A percentile compares a stretch with the other conserved stretches of the same genome.
These are phyloP conservation scores for Wickerhamomyces chaumierensis DNA, from an alignment of 805 yeast species.

Conservation along the genomic window DNA sequence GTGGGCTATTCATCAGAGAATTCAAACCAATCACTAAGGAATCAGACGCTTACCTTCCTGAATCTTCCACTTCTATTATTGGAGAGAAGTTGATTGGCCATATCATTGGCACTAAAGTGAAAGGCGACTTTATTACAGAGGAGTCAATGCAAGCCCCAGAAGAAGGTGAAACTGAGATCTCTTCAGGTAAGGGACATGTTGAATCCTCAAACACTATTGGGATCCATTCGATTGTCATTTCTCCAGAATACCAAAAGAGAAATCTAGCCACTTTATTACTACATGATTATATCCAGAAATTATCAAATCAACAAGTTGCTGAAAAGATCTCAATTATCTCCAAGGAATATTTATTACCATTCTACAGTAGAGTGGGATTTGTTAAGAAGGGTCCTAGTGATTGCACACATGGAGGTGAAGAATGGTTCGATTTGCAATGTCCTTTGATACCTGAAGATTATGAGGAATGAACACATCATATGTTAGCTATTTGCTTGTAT, in stretches of 20 bases:
- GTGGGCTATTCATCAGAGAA: conserved; percentile 76
- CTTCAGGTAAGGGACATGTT: conserved; percentile 42
- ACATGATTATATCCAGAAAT: conserved; percentile 83
- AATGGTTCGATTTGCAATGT: conserved; percentile 48
- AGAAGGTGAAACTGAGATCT: conserved; percentile 10
- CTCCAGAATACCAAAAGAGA: conserved; percentile 68
- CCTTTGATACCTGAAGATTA: conserved; percentile 32
- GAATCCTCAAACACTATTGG: conserved; percentile 70
- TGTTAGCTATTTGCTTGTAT: too few species aligned
- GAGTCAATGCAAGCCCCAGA: conserved; percentile 52
- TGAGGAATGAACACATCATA: conserved; percentile 11
- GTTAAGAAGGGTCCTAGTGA: conserved; percentile 52
- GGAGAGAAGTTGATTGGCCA: conserved; percentile 70
- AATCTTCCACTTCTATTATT: conserved; percentile 26
- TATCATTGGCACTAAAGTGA: conserved; percentile 65
- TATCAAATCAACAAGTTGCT: conserved; percentile 80
- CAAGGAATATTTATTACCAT: conserved; percentile 55
- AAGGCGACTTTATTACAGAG: conserved; percentile 37
- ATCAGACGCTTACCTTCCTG: conserved; percentile 17
- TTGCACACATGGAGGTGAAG: conserved; percentile 44
- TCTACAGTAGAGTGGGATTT: conserved; percentile 79
- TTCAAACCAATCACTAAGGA: conserved; percentile 23
- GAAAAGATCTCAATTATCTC: conserved; percentile 66
- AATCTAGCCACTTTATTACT: conserved; percentile 74
- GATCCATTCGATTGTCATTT: conserved; percentile 71